Percentiles rank a stretch among this genome's conserved stretches.
phyloP scores from a whole-genome alignment of 2,329 filamentous ascomycete genomes.

The Aplosporella prunicola region DNA sequence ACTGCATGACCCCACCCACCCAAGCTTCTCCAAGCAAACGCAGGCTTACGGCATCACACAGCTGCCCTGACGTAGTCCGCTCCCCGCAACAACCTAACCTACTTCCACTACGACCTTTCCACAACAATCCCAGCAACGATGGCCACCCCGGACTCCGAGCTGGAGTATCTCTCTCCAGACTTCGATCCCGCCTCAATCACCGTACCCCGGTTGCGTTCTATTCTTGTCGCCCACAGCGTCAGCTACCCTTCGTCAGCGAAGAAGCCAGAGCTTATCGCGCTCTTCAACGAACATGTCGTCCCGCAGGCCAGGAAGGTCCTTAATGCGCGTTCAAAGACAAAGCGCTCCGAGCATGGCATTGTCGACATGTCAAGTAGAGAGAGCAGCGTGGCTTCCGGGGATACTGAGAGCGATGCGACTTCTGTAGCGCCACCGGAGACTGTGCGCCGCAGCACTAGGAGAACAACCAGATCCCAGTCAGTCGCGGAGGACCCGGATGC shows the following conservation, averaged over 20 bases:
- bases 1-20: too few species aligned
- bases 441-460: conserved; percentile 20
- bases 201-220: conserved; percentile 78
- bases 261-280: conserved; percentile 75
- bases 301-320: conserved; percentile 72
- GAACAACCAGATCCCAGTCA: conserved; percentile 24
- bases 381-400: conserved; percentile 43
- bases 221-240: conserved; percentile 82
- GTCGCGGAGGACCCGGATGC: conserved; percentile 3
- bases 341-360: conserved; percentile 82
- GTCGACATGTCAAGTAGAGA: conserved; percentile 59
- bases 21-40: too few species aligned
- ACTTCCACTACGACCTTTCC: too few species aligned
- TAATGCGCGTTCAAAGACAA: conserved; percentile 63
- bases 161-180: conserved; percentile 77
- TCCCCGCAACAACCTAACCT: too few species aligned
- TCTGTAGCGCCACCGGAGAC: conserved; percentile 4
- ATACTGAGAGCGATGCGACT: conserved; percentile 32
- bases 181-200: conserved; percentile 81
- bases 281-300: conserved; percentile 70
- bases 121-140: too few species aligned
- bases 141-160: too few species aligned
- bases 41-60: too few species aligned
- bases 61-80: too few species aligned
- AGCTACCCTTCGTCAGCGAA: conserved; percentile 82